These are phyloP conservation scores for Gaultheria prostrata DNA, from an alignment of 148 eudicot species.

Conservation along the genomic window DNA sequence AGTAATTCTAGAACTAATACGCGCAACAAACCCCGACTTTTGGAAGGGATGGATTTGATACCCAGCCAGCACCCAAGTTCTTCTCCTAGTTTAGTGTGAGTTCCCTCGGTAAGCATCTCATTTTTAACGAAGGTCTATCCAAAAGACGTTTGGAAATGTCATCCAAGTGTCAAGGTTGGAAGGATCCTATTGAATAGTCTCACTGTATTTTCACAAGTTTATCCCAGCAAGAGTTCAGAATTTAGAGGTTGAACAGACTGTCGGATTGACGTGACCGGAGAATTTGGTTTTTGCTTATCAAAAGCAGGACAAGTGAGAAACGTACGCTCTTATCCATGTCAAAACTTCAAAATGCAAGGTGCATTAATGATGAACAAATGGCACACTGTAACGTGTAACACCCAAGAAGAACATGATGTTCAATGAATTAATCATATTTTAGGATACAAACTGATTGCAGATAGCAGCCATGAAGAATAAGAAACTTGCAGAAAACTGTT, in stretches of 20 bases:
- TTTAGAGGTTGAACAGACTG: background rate
- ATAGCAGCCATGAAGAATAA: background rate
- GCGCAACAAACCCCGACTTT: too few relatives aligned
- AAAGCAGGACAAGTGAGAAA: background rate
- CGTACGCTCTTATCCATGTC: background rate
- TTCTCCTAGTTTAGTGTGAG: background rate
- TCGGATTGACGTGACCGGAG: too few relatives aligned
- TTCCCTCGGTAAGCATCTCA: background rate
- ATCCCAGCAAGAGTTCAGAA: background rate
- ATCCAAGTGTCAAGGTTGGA: background rate
- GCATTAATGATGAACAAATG: background rate
- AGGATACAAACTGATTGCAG: background rate
- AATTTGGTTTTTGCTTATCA: background rate
- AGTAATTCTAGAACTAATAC: too few relatives aligned
- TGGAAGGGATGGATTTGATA: too few relatives aligned
- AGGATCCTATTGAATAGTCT: background rate
- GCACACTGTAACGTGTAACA: background rate
- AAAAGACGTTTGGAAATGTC: background rate
- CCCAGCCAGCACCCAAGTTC: too few relatives aligned
- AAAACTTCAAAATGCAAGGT: background rate
- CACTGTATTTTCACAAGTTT: background rate
- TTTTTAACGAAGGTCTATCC: background rate
- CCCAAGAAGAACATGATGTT: background rate
- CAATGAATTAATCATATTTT: slow-evolving; percentile 3
- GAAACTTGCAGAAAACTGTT: slow-evolving; percentile 4